These are phyloP conservation scores for Cercospora zeina DNA, from an alignment of 2,329 filamentous ascomycete species.

Conservation along the genomic window DNA sequence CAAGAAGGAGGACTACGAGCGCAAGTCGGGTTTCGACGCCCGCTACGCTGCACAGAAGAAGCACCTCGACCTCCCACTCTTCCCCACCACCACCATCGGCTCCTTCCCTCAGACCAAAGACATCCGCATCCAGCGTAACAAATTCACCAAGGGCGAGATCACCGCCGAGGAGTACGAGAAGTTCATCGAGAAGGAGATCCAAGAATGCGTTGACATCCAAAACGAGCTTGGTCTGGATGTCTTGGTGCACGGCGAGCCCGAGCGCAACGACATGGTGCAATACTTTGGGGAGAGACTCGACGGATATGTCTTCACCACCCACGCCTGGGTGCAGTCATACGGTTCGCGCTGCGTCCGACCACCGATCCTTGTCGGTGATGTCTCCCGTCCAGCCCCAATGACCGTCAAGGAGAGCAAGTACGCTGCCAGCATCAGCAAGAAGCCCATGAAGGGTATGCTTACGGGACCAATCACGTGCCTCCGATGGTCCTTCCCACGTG, in stretches of 20 bases:
- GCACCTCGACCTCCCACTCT: conserved; percentile 89
- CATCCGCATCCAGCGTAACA: conserved; percentile 94
- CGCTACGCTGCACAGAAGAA: conserved; percentile 88
- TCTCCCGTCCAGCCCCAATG: conserved; percentile 95
- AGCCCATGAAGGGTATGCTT: conserved; percentile 99
- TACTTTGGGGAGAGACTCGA: conserved; percentile 98
- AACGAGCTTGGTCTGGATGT: conserved; percentile 97
- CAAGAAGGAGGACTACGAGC: conserved; percentile 81
- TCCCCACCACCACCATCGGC: conserved; percentile 98
- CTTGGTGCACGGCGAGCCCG: conserved; percentile 96
- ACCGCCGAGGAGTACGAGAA: conserved; percentile 89
- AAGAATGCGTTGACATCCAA: conserved; percentile 92
- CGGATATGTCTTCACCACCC: conserved; percentile 97
- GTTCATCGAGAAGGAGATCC: conserved; percentile 99
- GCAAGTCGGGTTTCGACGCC: conserved; percentile 81
- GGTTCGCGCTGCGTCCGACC: conserved; percentile 97
- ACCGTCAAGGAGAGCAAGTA: conserved; percentile 99
- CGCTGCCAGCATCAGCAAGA: conserved; percentile 90
- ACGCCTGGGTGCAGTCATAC: conserved; percentile 98
- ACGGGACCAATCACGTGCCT: conserved; percentile 98
- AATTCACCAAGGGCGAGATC: conserved; percentile 99
- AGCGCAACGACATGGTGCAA: conserved; percentile 99
- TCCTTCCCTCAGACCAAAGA: conserved; percentile 99
- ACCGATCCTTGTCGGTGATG: conserved; percentile 97
- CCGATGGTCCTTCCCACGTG: conserved; percentile 99